Conservation (phyloP, 1,139 yeast species). For the Candida freyschussii region DNA sequence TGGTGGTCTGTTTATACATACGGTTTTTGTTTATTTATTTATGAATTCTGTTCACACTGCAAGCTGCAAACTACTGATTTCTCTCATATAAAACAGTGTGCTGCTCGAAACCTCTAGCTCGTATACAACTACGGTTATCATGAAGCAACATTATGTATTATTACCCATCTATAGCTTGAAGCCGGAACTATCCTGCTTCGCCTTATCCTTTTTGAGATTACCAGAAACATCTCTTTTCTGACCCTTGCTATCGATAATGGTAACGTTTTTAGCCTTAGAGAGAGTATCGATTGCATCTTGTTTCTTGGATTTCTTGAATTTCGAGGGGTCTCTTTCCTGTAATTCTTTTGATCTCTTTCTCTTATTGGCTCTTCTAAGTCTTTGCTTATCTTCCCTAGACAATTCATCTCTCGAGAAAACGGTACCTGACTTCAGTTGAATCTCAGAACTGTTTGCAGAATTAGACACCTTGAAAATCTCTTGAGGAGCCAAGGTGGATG, state of each 20-base stretch:
- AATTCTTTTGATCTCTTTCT: constrained; percentile 64
- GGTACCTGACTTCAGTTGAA: constrained; percentile 73
- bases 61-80: too few relatives aligned
- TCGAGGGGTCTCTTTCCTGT: constrained; percentile 30
- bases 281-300: constrained; percentile 69
- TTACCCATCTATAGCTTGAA: constrained; percentile 31
- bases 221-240: constrained; percentile 72
- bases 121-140: too few relatives aligned
- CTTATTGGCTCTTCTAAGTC: constrained; percentile 82
- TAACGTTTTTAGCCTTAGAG: constrained; percentile 69
- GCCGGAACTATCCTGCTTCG: constrained; percentile 24
- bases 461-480: constrained; percentile 72
- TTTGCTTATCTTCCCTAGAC: constrained; percentile 79
- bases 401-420: constrained; percentile 82
- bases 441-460: constrained; percentile 50
- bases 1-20: too few relatives aligned
- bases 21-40: too few relatives aligned
- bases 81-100: too few relatives aligned
- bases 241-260: constrained; percentile 76
- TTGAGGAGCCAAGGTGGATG: constrained; percentile 88
- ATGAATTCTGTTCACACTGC: too few relatives aligned
- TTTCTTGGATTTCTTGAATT: constrained; percentile 48
- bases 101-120: too few relatives aligned
- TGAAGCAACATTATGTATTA: too few relatives aligned
- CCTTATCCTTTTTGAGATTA: constrained; percentile 45